Base-by-base conservation (phyloP, 164 flowering plant species). In the Stephania japonica region DNA sequence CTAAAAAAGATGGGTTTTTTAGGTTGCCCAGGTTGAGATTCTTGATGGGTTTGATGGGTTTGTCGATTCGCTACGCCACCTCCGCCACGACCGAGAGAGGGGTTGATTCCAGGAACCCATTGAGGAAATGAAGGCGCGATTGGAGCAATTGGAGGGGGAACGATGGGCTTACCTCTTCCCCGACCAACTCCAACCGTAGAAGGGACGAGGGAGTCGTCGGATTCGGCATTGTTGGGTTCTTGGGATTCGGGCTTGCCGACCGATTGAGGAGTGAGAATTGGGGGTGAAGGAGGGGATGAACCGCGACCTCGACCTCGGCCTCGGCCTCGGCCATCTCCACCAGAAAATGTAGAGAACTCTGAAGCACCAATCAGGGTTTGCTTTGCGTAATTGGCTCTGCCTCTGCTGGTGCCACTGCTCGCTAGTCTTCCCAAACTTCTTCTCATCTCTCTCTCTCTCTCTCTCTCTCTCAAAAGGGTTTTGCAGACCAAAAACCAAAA, bases 161-260 rank as follows among this genome's bases (percentile, higher is more conserved):
- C 76, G 42, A 77, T 13, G 0, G 87, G 80, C 32, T 76, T 84
- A 43, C 91, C 90, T 32, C 84, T 84, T 59, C 93, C 90, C 42
- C 79, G 86, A 10, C 91, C 91, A 14, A 70, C 38, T 16, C 84
- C 86, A 2, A 69, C 26, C 2, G 81, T 66, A 32, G 62, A 8
- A 18, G 73, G 3, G 8, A 68, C 11, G 71, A 66, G 41, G 1
- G 70, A 19, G 4, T 70, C 72, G 5, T 68, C n/a, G 0, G 72
- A 5, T 32, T 74, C 79, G 5, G 32, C 65, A 25, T 59, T 62
- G 21, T 75, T 65, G 7, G 49, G 70, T 8, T 72, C 78, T 2
- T 80, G 26, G 0, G 53, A 9, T 9, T 53, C 74, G 11, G 84
- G 63, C 41, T 78, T 67, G 5, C 77, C 86, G 8, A 79, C 78